Base-by-base conservation (phyloP, 352 stramenopile genomes). In the Pythium brassicae region DNA sequence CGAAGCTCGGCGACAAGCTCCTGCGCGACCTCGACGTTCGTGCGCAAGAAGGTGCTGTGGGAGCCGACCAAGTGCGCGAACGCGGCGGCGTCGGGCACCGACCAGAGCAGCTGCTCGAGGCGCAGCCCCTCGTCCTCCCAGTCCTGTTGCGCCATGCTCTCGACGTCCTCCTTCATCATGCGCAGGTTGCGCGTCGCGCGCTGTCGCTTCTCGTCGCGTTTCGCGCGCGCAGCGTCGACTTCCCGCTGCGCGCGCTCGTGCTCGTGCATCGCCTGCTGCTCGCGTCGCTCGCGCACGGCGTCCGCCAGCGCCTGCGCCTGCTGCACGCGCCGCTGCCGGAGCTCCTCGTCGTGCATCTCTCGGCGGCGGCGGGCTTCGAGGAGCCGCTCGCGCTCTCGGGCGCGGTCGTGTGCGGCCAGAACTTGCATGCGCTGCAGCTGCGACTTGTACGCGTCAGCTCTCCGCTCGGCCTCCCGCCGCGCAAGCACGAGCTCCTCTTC, bases 271-370 rank as follows among this genome's bases (percentile, higher is more conserved):
- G 32, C 12, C 37, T 76, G 61, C 6, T 69, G 70, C 54, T 87
- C 78, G 11, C 63, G 72, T 26, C 70, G 75, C 43, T 86, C 77
- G 15, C 65, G 58, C 11, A 74, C 45, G 26, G 62, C 37, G 19
- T 74, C 58, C 8, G 60, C 45, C 15, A 72, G 50, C 10, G 72
- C 44, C 15, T 71, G 56, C n/a, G 63, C 54, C 39, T 76, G 66
- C 9, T 72, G 53, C 23, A 81, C 40, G 12, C 81, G 72, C 6
- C 62, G 70, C 39, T 89, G 75, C 4, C 48, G 53, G 26, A 73
- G 74, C 54, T 91, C 81, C 65, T 91, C 81, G 23, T 88, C 74
- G 35, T 78, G 71, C 78, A 91, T 87, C 11, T 72, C 45, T 37
- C 72, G 78, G 0, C 81, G 74, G 19, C 69, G 70, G n/a, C 62